Evolutionary conservation across 2,329 filamentous ascomycete species (phyloP), one percentile per base, ranked within the genome.

Genomic region (Aspergillus flavus): DNA sequence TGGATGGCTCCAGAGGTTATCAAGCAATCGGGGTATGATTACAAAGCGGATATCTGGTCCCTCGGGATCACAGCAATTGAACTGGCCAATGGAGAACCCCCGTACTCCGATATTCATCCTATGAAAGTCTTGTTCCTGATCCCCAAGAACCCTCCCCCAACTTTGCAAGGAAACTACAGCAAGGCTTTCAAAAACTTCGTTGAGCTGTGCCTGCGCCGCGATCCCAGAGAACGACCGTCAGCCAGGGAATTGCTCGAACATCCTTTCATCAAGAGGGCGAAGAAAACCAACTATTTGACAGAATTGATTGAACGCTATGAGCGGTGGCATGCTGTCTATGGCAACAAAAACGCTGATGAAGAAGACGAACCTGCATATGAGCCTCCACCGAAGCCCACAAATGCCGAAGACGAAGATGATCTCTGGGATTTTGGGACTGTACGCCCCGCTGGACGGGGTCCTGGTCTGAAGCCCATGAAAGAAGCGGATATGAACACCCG

Each of bases 1-100:
- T 99, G 95, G 95, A 99, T 99, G 94, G 94, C 95, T 3, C 94
- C 94, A 12, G 94, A 99, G 80, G 94, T 98, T 61, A 99, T 99
- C 78, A 97, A 97, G 81, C 94, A 99, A 78, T 96, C 93, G 62
- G 94, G 94, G 56, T 97, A 98, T 81, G 94, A 97, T 78, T 93
- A 96, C 81, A 97, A 97, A 81, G 94, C 94, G 52, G 94, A 98
- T 75, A 97, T 98, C 63, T 98, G 94, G 94, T 97, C 94, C 1
- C 83, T 97, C 21, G 94, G 94, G 45, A 97, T 97, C 75, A 97
- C 94, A 1, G 94, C 94, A 1, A 86, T 98, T 48, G 94, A 97
- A 77, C 80, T 98, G 67, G 94, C 94, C 60, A 91, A 92, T 66
- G 94, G 94, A 67, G 94, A 97, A 75, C 94, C 94, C 28, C 94